These are phyloP conservation scores for Populus hybrid DNA, from an alignment of 441 rosid genomes.

Conservation along the genomic window DNA sequence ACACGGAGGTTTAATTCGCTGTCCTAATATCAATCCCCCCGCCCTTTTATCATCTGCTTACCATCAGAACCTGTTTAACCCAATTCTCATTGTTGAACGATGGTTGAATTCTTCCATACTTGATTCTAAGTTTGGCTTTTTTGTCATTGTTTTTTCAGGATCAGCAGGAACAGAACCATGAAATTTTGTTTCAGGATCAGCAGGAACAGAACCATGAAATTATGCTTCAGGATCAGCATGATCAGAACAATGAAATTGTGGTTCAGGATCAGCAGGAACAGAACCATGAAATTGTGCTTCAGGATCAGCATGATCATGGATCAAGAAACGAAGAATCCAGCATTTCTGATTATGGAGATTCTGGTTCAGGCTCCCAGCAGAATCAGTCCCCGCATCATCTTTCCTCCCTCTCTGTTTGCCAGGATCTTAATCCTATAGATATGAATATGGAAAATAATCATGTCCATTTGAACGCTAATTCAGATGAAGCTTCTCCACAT, in stretches of 20 bases:
- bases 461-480: conserved; percentile 28
- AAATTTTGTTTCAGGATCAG: conserved; percentile 8
- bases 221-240: conserved; percentile 9
- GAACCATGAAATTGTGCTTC: neutral
- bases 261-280: conserved; percentile 10
- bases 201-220: neutral
- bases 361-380: conserved; percentile 43
- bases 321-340: conserved; percentile 9
- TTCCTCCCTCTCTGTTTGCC: conserved; percentile 36
- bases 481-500: conserved; percentile 40
- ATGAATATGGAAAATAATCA: conserved; percentile 37
- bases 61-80: neutral
- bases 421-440: conserved; percentile 28
- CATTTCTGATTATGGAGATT: conserved; percentile 36
- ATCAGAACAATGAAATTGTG: neutral
- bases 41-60: neutral
- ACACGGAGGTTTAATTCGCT: conserved; percentile 1
- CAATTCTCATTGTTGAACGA: neutral
- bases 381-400: conserved; percentile 43
- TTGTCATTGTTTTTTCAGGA: conserved; percentile 19
- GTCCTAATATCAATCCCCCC: neutral
- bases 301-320: conserved; percentile 15
- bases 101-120: neutral
- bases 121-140: neutral
- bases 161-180: conserved; percentile 3